Percentiles rank a stretch among this genome's conserved stretches.
Conservation (phyloP, 2,329 filamentous ascomycete genomes). For the Botrytis deweyae region DNA sequence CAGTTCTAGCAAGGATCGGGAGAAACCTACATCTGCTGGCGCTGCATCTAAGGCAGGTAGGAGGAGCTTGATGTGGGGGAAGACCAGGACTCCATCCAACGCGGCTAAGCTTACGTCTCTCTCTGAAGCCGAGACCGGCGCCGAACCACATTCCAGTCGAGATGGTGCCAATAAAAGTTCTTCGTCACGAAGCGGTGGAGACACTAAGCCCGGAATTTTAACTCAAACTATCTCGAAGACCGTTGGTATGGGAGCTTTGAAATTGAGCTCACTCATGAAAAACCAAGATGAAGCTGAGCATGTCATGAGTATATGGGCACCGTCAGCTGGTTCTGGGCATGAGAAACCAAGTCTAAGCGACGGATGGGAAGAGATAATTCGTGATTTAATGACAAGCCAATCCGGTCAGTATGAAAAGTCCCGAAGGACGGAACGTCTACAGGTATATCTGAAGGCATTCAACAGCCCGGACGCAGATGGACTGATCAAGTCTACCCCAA, state of each 20-base stretch:
- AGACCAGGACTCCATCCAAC: constrained; percentile 48
- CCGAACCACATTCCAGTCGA: constrained; percentile 24
- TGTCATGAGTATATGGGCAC: constrained; percentile 74
- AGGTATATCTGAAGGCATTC: constrained; percentile 78
- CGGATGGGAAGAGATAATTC: constrained; percentile 72
- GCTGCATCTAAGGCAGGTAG: constrained; percentile 55
- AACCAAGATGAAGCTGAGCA: constrained; percentile 72
- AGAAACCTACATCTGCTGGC: constrained; percentile 47
- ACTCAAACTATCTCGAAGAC: constrained; percentile 62
- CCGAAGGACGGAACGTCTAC: constrained; percentile 69
- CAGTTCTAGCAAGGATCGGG: constrained; percentile 27
- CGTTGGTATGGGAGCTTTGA: constrained; percentile 74
- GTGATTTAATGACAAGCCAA: constrained; percentile 69
- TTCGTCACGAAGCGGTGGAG: constrained; percentile 43
- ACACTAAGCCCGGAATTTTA: constrained; percentile 28
- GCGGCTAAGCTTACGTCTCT: constrained; percentile 53
- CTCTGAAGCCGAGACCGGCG: constrained; percentile 27
- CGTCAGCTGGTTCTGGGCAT: constrained; percentile 54
- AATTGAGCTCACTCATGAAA: constrained; percentile 72
- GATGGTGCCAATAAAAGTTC: constrained; percentile 54
- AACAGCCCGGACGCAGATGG: constrained; percentile 72
- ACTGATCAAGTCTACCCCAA: constrained; percentile 84
- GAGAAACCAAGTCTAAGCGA: constrained; percentile 58
- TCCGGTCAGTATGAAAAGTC: constrained; percentile 75
- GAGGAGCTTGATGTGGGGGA: constrained; percentile 69